A percentile compares a stretch with the other conserved stretches of the same genome.
These are phyloP conservation scores for Termitomyces sp. DNA, from an alignment of 1,284 basidiomycete genomes.

Conservation along the genomic window DNA sequence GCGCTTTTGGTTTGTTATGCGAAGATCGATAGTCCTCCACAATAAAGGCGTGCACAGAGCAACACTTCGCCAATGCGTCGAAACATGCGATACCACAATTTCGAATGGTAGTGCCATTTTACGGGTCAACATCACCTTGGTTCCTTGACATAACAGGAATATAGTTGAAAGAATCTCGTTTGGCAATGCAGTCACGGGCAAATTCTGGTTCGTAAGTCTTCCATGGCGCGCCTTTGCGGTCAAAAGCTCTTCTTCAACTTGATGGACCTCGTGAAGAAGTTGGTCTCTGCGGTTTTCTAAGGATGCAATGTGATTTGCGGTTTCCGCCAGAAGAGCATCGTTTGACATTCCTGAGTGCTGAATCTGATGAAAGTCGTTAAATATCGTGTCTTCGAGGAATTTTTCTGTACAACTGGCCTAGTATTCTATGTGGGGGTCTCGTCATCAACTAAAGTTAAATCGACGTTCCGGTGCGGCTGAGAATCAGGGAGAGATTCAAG, in stretches of 20 bases:
- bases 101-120: constrained; percentile 25
- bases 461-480: constrained; percentile 43
- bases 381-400: not conserved
- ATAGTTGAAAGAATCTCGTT: constrained; percentile 35
- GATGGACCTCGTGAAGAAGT: constrained; percentile 27
- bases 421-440: not conserved
- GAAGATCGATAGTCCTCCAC: constrained; percentile 35
- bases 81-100: constrained; percentile 35
- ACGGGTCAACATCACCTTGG: constrained; percentile 15
- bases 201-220: constrained; percentile 29
- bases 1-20: constrained; percentile 14
- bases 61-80: constrained; percentile 33
- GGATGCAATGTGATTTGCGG: constrained; percentile 6
- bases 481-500: constrained; percentile 38
- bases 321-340: constrained; percentile 9
- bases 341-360: not conserved
- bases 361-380: not conserved
- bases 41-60: constrained; percentile 33
- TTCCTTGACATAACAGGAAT: constrained; percentile 30
- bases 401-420: not conserved
- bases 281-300: constrained; percentile 21
- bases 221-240: constrained; percentile 26
- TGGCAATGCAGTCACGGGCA: constrained; percentile 32
- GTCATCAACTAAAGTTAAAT: constrained; percentile 38
- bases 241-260: constrained; percentile 28